phyloP scores from a whole-genome alignment of 2,329 filamentous ascomycete genomes.

The Truncatella angustata region DNA sequence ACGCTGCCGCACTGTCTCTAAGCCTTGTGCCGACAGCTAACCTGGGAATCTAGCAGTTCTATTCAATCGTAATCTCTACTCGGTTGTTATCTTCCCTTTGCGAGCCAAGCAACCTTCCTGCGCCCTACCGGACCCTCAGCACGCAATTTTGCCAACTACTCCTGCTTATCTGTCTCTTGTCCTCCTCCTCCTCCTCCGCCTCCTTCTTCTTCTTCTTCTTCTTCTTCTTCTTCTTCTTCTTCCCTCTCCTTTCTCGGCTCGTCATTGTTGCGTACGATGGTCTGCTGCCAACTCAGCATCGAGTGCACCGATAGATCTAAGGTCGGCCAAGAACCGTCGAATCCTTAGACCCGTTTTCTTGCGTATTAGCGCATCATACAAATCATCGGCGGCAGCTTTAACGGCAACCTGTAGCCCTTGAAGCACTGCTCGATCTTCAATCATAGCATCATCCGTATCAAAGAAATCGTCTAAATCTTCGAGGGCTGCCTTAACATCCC shows the following conservation, averaged over 20 bases:
- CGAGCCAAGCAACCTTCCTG: no score
- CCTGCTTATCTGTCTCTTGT: neutral
- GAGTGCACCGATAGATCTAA: conserved; percentile 49
- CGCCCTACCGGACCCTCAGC: no score
- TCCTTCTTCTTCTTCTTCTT: no score
- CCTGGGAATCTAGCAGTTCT: neutral
- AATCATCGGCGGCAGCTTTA: conserved; percentile 54
- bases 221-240: no score
- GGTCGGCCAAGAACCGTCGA: conserved; percentile 52
- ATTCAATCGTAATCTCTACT: neutral
- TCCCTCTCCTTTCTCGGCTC: conserved; percentile 13
- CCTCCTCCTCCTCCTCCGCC: conserved; percentile 1
- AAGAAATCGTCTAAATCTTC: conserved; percentile 26
- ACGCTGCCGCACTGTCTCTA: no score
- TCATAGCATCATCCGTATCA: conserved; percentile 35
- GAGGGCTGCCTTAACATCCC: neutral
- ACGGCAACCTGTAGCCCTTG: conserved; percentile 54
- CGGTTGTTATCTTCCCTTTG: no score
- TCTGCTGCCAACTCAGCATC: conserved; percentile 27
- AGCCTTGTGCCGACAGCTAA: no score
- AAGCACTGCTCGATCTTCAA: conserved; percentile 51
- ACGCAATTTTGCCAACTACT: no score
- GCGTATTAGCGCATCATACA: conserved; percentile 51
- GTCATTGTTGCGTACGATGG: conserved; percentile 14
- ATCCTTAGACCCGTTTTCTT: conserved; percentile 51